Evolutionary conservation across 331 rosid species (phyloP).

Genomic region (Phaseolus coccineus): DNA sequence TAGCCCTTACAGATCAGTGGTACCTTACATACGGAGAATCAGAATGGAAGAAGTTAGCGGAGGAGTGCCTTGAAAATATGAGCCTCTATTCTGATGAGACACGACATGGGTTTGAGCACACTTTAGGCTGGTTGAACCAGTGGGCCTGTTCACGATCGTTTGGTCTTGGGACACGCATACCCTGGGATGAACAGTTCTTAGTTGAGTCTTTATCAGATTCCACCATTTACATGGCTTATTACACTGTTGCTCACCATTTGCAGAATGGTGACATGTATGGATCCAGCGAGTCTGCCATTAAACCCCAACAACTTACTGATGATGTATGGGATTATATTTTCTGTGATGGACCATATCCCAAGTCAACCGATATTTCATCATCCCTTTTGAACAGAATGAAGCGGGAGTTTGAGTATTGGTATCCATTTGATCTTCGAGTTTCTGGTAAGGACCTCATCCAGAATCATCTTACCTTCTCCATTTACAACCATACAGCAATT

Average conservation of each 20-base stretch:
- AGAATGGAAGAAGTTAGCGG: constrained; percentile 80
- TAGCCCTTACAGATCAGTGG: constrained; percentile 98
- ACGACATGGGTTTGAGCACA: constrained; percentile 87
- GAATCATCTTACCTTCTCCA: constrained; percentile 87
- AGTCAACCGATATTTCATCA: constrained; percentile 66
- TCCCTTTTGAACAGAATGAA: constrained; percentile 75
- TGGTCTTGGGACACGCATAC: constrained; percentile 93
- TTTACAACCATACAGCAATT: constrained; percentile 89
- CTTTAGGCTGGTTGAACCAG: constrained; percentile 86
- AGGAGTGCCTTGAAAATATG: constrained; percentile 82
- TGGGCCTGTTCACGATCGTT: constrained; percentile 96
- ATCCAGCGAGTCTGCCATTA: constrained; percentile 53
- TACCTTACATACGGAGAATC: constrained; percentile 88
- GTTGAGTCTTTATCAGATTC: constrained; percentile 96
- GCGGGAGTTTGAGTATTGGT: constrained; percentile 97
- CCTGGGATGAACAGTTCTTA: constrained; percentile 90
- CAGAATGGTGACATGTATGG: constrained; percentile 83
- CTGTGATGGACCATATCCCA: constrained; percentile 74
- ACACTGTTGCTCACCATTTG: constrained; percentile 82
- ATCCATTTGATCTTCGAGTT: constrained; percentile 92
- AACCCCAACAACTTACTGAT: constrained; percentile 82
- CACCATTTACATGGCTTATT: constrained; percentile 96
- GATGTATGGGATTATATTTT: constrained; percentile 89
- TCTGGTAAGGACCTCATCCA: constrained; percentile 97
- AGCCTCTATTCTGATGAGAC: constrained; percentile 77